Conservation (phyloP, 1,284 basidiomycete species). For the Fomitopsis schrenkii region DNA sequence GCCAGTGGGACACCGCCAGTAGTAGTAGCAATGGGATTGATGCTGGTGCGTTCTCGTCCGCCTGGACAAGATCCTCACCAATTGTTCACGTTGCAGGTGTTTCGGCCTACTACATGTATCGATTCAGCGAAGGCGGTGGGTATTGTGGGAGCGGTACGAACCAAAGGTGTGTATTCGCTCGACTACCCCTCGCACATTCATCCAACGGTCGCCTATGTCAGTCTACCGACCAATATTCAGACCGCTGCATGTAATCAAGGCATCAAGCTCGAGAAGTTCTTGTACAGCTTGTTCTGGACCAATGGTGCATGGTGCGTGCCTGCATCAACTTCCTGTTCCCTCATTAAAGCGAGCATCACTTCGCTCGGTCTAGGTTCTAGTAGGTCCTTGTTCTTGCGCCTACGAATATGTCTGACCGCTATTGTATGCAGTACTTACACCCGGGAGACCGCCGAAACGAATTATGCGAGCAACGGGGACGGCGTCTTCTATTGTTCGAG, state of each 20-base stretch:
- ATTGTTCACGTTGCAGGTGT: neutral
- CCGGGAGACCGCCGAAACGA: slow-evolving; percentile 9
- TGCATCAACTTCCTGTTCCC: neutral
- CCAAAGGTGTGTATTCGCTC: neutral
- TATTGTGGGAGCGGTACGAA: slow-evolving; percentile 6
- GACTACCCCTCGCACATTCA: too few relatives aligned
- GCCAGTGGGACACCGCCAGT: slow-evolving; percentile 8
- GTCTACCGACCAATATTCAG: slow-evolving; percentile 7
- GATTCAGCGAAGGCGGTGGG: neutral
- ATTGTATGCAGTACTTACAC: slow-evolving; percentile 9
- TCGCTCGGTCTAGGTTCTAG: slow-evolving; percentile 12
- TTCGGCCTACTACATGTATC: slow-evolving; percentile 9
- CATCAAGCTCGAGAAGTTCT: slow-evolving; percentile 12
- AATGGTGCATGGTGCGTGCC: slow-evolving; percentile 12
- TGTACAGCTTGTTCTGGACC: slow-evolving; percentile 13
- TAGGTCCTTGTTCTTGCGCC: slow-evolving; percentile 3
- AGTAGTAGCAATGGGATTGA: slow-evolving; percentile 7
- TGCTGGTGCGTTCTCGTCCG: slow-evolving; percentile 6
- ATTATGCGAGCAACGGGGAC: slow-evolving; percentile 8
- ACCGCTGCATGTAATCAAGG: slow-evolving; percentile 10
- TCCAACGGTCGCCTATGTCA: neutral
- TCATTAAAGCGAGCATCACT: neutral
- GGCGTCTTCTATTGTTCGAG: slow-evolving; percentile 14
- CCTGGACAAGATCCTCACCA: neutral
- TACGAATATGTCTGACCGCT: neutral